Conservation (phyloP, 2,329 filamentous ascomycete genomes). For the Sarocladium oryzae region DNA sequence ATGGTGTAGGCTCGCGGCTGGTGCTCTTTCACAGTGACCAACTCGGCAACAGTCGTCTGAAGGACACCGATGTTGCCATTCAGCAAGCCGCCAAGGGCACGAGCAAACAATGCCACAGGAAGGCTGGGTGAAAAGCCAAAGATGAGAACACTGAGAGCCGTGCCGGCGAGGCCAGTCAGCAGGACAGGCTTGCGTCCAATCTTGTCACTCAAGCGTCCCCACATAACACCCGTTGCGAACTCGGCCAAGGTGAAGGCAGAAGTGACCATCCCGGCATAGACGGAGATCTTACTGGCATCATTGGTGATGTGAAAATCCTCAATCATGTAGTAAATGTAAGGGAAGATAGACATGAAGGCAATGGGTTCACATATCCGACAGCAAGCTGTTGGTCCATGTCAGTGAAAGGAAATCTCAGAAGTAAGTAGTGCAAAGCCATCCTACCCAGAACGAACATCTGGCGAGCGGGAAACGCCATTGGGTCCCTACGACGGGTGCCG, state of each 20-base stretch:
- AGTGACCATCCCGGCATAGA: conserved; percentile 94
- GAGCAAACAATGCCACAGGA: conserved; percentile 75
- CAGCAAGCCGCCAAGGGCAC: conserved; percentile 81
- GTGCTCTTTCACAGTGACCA: conserved; percentile 88
- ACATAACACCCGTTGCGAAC: conserved; percentile 85
- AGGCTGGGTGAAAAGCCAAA: conserved; percentile 88
- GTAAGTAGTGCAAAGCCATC: conserved; percentile 15
- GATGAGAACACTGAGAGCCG: conserved; percentile 82
- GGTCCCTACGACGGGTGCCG: conserved; percentile 8
- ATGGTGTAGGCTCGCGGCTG: conserved; percentile 93
- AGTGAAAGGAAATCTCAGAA: background rate
- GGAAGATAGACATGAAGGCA: conserved; percentile 99
- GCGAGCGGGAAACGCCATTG: conserved; percentile 30
- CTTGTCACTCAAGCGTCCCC: conserved; percentile 87
- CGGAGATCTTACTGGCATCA: conserved; percentile 71
- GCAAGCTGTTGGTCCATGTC: conserved; percentile 50
- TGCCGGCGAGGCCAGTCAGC: conserved; percentile 81
- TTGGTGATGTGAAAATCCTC: conserved; percentile 81
- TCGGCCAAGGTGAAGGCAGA: conserved; percentile 95
- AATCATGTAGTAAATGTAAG: conserved; percentile 98
- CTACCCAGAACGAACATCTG: conserved; percentile 50
- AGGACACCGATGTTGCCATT: conserved; percentile 97
- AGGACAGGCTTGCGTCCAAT: conserved; percentile 91
- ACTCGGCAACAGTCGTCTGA: conserved; percentile 89
- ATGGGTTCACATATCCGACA: conserved; percentile 98